Percentiles rank a stretch among this genome's conserved stretches.
Evolutionary conservation across 768 basidiomycete genomes (phyloP).

Genomic region (Asterophora lycoperdoides): DNA sequence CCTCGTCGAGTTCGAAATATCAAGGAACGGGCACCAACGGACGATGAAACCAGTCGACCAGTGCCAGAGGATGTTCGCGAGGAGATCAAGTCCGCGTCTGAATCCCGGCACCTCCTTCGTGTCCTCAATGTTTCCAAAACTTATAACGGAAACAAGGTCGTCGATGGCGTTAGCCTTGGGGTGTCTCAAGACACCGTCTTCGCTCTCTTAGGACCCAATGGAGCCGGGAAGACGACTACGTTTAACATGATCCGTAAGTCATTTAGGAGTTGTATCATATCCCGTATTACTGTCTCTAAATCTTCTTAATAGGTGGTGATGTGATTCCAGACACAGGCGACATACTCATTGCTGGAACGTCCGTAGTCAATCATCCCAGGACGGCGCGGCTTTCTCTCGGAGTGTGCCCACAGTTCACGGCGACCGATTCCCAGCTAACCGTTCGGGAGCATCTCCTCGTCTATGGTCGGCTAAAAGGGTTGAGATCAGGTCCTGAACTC

Average conservation of each 20-base stretch:
- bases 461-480: constrained; percentile 72
- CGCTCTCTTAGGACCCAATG: constrained; percentile 76
- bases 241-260: constrained; percentile 75
- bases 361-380: constrained; percentile 60
- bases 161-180: constrained; percentile 70
- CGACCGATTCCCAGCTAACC: constrained; percentile 73
- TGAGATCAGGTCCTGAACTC: constrained; percentile 46
- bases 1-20: constrained; percentile 33
- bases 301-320: constrained; percentile 53
- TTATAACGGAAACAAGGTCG: constrained; percentile 53
- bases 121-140: constrained; percentile 62
- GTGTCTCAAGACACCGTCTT: constrained; percentile 60
- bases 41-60: constrained; percentile 6
- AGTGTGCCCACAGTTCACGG: constrained; percentile 82
- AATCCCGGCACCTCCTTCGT: constrained; percentile 54
- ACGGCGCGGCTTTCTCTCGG: constrained; percentile 66
- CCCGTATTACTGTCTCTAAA: neutral
- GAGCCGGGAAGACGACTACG: constrained; percentile 79
- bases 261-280: neutral
- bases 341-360: constrained; percentile 60
- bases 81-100: constrained; percentile 46
- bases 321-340: constrained; percentile 66
- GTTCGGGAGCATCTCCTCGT: constrained; percentile 72
- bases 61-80: constrained; percentile 45
- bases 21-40: constrained; percentile 7